Evolutionary conservation across 768 basidiomycete genomes (phyloP).

Genomic region (Russula virescens): DNA sequence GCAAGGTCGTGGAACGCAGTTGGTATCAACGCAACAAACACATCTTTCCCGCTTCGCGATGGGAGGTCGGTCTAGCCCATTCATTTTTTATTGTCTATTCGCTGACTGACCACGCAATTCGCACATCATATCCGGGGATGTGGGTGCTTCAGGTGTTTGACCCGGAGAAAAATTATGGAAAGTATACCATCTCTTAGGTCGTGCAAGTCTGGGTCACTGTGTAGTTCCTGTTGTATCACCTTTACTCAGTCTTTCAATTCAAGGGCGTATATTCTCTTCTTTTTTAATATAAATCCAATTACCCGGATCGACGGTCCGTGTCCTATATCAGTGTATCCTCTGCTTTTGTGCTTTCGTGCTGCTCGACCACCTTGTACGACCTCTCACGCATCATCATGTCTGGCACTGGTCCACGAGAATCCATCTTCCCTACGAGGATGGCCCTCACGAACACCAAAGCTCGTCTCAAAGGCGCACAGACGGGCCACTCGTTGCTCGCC

Average conservation of each 20-base stretch:
- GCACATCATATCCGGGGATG: neutral
- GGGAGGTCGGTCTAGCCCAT: slow-evolving; percentile 65
- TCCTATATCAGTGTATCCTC: neutral
- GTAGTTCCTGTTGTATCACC: neutral
- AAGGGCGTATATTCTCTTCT: too few species aligned
- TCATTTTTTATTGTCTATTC: neutral
- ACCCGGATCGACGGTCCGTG: slow-evolving; percentile 7
- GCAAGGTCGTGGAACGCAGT: slow-evolving; percentile 94
- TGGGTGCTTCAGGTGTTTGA: slow-evolving; percentile 65
- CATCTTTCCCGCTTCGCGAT: slow-evolving; percentile 93
- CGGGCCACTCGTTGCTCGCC: slow-evolving; percentile 89
- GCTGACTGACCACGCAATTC: neutral
- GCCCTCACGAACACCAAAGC: slow-evolving; percentile 90
- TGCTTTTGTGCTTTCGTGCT: neutral
- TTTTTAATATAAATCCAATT: too few species aligned
- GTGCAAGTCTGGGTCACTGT: neutral
- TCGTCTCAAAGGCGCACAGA: slow-evolving; percentile 87
- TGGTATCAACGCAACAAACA: slow-evolving; percentile 97
- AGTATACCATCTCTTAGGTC: slow-evolving; percentile 67
- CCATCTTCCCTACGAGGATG: slow-evolving; percentile 96
- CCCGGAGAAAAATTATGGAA: slow-evolving; percentile 89
- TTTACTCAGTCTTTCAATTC: too few species aligned
- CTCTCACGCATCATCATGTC: slow-evolving; percentile 53
- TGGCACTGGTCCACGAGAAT: slow-evolving; percentile 83
- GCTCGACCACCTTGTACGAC: too few species aligned